phyloP scores from a whole-genome alignment of 805 yeast species.

The Ascoidea rubescens region DNA sequence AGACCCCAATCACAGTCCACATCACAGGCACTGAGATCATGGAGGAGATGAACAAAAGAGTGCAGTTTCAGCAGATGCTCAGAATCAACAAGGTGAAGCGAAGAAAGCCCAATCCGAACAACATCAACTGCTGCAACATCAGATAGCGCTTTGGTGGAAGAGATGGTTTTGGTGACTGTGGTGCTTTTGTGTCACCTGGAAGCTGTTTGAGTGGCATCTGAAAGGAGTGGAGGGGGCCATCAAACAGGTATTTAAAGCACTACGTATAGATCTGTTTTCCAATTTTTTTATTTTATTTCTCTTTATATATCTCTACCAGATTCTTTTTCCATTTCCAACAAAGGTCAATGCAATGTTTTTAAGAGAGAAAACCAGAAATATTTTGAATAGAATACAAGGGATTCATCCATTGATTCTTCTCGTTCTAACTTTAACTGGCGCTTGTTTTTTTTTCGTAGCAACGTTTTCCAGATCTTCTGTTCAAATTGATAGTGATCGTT shows the following conservation, averaged over 20 bases:
- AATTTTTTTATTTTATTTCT: too few relatives aligned
- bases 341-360: not conserved
- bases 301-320: too few relatives aligned
- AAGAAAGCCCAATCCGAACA: conserved; percentile 6
- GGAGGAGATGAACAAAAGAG: not conserved
- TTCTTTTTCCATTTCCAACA: too few relatives aligned
- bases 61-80: conserved; percentile 5
- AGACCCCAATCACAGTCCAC: not conserved
- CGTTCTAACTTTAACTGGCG: not conserved
- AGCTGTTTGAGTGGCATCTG: not conserved
- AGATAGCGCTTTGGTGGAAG: not conserved
- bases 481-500: not conserved
- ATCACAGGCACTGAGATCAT: not conserved
- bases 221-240: not conserved
- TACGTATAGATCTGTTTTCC: too few relatives aligned
- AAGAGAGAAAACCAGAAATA: not conserved
- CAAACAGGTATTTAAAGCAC: too few relatives aligned
- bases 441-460: not conserved
- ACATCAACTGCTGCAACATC: not conserved
- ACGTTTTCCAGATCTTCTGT: not conserved
- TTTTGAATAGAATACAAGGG: not conserved
- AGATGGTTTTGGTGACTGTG: not conserved
- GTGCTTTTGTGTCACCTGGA: not conserved
- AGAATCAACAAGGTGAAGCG: conserved; percentile 3
- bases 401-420: not conserved